These are phyloP conservation scores for Dillenia turbinata DNA, from an alignment of 164 flowering plant species.

Conservation along the genomic window DNA sequence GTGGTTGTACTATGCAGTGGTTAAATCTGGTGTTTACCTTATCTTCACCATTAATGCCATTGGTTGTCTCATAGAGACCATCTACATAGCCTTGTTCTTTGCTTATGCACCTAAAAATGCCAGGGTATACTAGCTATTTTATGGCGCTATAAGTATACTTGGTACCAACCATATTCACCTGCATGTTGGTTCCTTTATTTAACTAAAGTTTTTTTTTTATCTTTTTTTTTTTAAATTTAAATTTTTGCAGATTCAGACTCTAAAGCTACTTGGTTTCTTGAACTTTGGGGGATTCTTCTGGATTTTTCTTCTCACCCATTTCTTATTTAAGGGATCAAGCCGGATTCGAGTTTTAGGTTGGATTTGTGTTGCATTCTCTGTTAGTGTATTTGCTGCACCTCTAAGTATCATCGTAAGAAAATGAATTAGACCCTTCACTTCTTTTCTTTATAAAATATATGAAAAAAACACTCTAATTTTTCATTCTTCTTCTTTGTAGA, in stretches of 20 bases:
- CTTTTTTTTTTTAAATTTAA: not conserved
- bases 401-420: slow-evolving; percentile 59
- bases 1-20: slow-evolving; percentile 53
- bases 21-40: slow-evolving; percentile 29
- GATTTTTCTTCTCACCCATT: slow-evolving; percentile 35
- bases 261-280: slow-evolving; percentile 41
- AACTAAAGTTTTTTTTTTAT: not conserved
- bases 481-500: slow-evolving; percentile 23
- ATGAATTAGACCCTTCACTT: not conserved
- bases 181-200: too few relatives aligned
- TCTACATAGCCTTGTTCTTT: slow-evolving; percentile 24
- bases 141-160: too few relatives aligned
- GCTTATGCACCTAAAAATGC: slow-evolving; percentile 30
- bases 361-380: slow-evolving; percentile 57
- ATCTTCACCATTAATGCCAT: slow-evolving; percentile 38
- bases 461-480: not conserved
- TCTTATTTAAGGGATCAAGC: slow-evolving; percentile 29
- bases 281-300: slow-evolving; percentile 46
- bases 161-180: too few relatives aligned
- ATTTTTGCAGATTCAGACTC: slow-evolving; percentile 37
- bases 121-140: slow-evolving; percentile 14
- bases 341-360: slow-evolving; percentile 57
- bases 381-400: slow-evolving; percentile 73
- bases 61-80: slow-evolving; percentile 1
- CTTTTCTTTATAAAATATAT: not conserved